phyloP scores from a whole-genome alignment of 176 grass and related monocot genomes.

The Dendrocalamus sinicus region DNA sequence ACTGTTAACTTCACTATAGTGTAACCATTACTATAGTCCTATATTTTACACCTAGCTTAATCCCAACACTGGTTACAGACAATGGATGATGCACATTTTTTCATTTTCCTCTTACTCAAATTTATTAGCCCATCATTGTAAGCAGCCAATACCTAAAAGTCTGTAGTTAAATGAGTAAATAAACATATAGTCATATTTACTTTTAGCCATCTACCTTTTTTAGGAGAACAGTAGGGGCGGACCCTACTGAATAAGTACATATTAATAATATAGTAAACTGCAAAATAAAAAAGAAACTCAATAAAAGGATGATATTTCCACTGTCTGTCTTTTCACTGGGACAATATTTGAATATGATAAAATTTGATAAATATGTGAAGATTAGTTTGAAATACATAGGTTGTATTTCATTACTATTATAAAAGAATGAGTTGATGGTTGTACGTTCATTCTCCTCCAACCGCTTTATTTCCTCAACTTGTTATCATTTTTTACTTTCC shows the following conservation, averaged over 20 bases:
- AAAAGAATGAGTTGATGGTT: too few relatives aligned
- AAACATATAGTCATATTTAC: not conserved
- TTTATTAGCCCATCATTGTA: not conserved
- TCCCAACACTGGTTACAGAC: not conserved
- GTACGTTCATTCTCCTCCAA: too few relatives aligned
- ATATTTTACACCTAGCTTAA: not conserved
- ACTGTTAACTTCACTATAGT: not conserved
- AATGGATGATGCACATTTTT: not conserved
- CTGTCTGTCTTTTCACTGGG: slow-evolving; percentile 24
- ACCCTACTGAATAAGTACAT: not conserved
- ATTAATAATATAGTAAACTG: slow-evolving; percentile 6
- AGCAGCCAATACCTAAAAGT: not conserved
- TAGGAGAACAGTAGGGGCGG: not conserved
- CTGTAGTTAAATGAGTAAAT: slow-evolving; percentile 21
- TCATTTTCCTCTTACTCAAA: not conserved
- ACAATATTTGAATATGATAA: not conserved
- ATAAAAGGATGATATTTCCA: not conserved
- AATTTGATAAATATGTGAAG: slow-evolving; percentile 19
- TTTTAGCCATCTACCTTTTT: not conserved
- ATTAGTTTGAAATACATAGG: not conserved
- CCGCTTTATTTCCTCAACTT: too few relatives aligned
- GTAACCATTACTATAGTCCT: not conserved
- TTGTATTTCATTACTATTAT: not conserved
- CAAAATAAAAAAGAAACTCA: not conserved
- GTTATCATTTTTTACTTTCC: too few relatives aligned